Evolutionary conservation across 306 rosid genomes (phyloP).

Genomic region (Cicer chorassanicum): DNA sequence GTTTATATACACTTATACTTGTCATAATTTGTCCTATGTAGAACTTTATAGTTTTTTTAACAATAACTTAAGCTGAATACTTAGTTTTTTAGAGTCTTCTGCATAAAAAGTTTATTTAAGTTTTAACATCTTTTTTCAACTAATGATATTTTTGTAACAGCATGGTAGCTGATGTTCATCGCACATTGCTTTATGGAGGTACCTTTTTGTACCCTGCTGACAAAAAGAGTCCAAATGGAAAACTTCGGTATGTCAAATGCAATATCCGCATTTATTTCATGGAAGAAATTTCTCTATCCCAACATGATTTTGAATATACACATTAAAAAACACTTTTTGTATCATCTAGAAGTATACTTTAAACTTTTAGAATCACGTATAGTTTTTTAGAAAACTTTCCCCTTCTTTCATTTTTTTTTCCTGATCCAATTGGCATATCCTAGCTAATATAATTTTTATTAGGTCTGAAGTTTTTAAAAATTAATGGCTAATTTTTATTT

Average conservation of each 20-base stretch:
- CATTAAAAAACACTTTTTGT: too few relatives aligned
- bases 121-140: neutral
- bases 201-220: conserved; percentile 96
- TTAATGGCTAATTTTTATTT: conserved; percentile 2
- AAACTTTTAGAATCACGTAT: too few relatives aligned
- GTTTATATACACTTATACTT: neutral
- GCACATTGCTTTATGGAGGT: conserved; percentile 97
- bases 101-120: neutral
- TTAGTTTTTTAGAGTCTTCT: neutral
- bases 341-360: too few relatives aligned
- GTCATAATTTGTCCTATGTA: neutral
- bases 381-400: too few relatives aligned
- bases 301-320: too few relatives aligned
- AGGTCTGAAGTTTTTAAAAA: neutral
- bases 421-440: neutral
- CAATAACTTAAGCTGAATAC: neutral
- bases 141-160: conserved; percentile 50
- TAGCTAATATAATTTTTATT: conserved; percentile 9
- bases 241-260: conserved; percentile 73
- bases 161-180: conserved; percentile 99
- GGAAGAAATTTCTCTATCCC: too few relatives aligned
- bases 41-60: too few relatives aligned
- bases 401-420: too few relatives aligned
- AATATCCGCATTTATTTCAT: neutral
- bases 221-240: conserved; percentile 95